Evolutionary conservation across 176 grass and related monocot species (phyloP), one percentile per base, ranked within the genome.

Genomic region (Aegilops sharonensis): DNA sequence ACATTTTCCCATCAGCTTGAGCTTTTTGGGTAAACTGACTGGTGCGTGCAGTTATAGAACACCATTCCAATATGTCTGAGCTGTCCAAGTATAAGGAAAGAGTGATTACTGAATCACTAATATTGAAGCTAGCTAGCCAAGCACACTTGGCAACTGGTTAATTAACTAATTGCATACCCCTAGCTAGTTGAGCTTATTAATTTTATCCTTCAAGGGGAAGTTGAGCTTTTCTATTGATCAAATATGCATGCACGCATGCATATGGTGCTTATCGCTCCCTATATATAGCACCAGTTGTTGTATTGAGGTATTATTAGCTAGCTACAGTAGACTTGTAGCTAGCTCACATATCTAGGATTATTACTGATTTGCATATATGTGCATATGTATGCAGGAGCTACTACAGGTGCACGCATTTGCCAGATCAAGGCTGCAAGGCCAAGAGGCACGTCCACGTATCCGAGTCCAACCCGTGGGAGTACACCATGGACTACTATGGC

Each of bases 401-500:
- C 80, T 99, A 85, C 66, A 91, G 92, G 91, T 99, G 97, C 87
- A 90, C 88, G 1, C 89, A 99, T 62, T 93, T 52, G 86, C 8
- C 61, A 82, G 94, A 96, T 25, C 90, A 92, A 73, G 87, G 76
- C 1, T 99, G 97, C 67, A 84, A 42, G 79, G 97, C 97, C 20
- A 91, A 67, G 5, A 85, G 84, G 69, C 94, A 99, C 57, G 94
- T 96, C 60, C 97, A 99, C 76, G 6, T 3, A 34, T 90, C 88
- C 2, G 89, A 91, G 11, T 64, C 83, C 43, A 82, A 99, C 81
- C 88, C 82, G 14, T 83, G 85, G 4, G 77, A 90, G 76, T 94
- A 57, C 72, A 35, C 60, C 24, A 78, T 99, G 77, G 90, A 42
- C 81, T 99, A 99, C 92, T 92, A 65, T 29, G 92, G 94, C 18